Percentiles rank a stretch among this genome's conserved stretches.
Conservation (phyloP, 306 rosid species). For the Cicer cuneatum region DNA sequence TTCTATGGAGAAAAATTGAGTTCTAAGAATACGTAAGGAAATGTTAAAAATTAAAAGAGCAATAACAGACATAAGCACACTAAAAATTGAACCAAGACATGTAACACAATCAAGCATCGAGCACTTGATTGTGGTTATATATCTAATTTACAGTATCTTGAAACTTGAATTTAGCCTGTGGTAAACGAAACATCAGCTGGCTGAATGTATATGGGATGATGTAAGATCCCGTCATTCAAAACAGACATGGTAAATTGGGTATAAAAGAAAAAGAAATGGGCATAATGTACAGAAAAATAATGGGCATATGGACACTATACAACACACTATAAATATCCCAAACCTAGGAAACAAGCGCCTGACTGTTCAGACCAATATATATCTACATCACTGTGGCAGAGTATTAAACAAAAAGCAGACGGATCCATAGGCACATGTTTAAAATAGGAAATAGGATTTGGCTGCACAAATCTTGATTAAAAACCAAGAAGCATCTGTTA, state of each 20-base stretch:
- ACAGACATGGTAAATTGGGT: neutral
- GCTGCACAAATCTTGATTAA: neutral
- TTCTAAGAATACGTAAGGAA: constrained; percentile 19
- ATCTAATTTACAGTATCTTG: neutral
- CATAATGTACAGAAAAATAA: neutral
- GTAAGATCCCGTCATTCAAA: neutral
- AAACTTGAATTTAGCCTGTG: neutral
- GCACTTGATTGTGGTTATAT: neutral
- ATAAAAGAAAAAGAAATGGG: neutral
- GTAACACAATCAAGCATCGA: constrained; percentile 25
- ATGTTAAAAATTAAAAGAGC: constrained; percentile 12
- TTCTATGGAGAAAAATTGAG: constrained; percentile 34
- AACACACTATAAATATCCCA: neutral
- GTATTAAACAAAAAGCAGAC: neutral
- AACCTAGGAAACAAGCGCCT: neutral
- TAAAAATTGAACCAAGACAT: constrained; percentile 20
- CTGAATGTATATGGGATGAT: neutral
- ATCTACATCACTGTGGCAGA: neutral
- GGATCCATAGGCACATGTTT: neutral
- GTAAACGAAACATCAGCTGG: neutral
- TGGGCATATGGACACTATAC: neutral
- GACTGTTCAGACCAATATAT: neutral
- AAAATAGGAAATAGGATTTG: neutral
- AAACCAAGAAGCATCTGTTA: neutral
- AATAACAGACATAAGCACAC: constrained; percentile 28